phyloP scores from a whole-genome alignment of 208 protist genomes.

The Lotmaria passim region DNA sequence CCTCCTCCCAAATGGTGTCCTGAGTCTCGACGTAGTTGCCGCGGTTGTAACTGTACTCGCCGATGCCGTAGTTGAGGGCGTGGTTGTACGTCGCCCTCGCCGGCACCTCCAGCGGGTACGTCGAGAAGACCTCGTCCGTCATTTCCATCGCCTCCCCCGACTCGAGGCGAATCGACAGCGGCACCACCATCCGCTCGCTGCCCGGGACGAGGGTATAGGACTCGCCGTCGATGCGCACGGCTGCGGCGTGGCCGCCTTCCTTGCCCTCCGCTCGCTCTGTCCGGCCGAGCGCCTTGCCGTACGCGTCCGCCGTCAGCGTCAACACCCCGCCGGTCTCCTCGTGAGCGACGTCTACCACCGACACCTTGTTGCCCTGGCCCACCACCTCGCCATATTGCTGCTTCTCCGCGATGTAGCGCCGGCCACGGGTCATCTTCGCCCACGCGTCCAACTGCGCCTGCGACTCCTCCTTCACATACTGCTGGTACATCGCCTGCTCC shows the following conservation, averaged over 20 bases:
- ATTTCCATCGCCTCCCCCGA: slow-evolving; percentile 73
- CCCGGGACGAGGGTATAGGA: slow-evolving; percentile 40
- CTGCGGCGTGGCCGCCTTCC: not conserved
- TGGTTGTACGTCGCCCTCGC: slow-evolving; percentile 65
- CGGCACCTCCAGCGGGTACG: slow-evolving; percentile 65
- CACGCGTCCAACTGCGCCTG: slow-evolving; percentile 65
- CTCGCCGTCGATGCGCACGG: slow-evolving; percentile 58
- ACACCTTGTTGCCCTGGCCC: slow-evolving; percentile 42
- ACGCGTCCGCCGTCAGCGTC: slow-evolving; percentile 54
- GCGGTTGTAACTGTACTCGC: slow-evolving; percentile 84
- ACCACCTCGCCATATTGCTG: slow-evolving; percentile 80
- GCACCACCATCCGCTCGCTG: slow-evolving; percentile 57
- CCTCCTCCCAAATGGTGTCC: slow-evolving; percentile 84
- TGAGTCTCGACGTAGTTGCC: slow-evolving; percentile 92
- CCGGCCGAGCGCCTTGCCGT: slow-evolving; percentile 40
- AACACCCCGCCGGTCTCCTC: slow-evolving; percentile 59
- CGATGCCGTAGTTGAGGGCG: slow-evolving; percentile 83
- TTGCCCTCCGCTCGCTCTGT: slow-evolving; percentile 6
- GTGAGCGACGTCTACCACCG: slow-evolving; percentile 71
- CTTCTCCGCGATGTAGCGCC: slow-evolving; percentile 69
- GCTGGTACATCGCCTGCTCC: slow-evolving; percentile 82
- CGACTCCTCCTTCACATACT: slow-evolving; percentile 75
- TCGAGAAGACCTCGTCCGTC: slow-evolving; percentile 70
- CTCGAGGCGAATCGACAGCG: slow-evolving; percentile 72
- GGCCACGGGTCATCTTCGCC: slow-evolving; percentile 45